phyloP scores from a whole-genome alignment of 257 asterid genomes.

The Phtheirospermum japonicum region DNA sequence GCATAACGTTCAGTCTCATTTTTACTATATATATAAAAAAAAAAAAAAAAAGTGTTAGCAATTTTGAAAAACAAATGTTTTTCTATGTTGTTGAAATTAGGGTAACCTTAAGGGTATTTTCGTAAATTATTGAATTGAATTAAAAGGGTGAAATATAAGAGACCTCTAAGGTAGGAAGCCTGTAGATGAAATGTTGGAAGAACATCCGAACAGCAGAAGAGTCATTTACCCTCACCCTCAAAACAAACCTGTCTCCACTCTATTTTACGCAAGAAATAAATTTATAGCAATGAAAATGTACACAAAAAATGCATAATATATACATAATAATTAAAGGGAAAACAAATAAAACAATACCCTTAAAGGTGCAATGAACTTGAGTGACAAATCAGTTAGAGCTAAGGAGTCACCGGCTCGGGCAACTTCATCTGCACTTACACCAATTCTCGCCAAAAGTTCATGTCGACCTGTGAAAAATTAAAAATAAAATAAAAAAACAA shows the following conservation, averaged over 20 bases:
- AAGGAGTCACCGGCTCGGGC: conserved; percentile 74
- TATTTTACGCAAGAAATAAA: conserved; percentile 25
- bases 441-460: conserved; percentile 73
- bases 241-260: conserved; percentile 84
- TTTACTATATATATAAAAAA: neutral
- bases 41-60: no score
- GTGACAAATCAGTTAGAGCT: conserved; percentile 71
- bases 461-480: conserved; percentile 69
- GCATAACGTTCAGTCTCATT: neutral
- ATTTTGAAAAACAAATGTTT: no score
- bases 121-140: no score
- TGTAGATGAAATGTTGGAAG: conserved; percentile 76
- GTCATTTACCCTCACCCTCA: conserved; percentile 64
- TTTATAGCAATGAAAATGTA: conserved; percentile 2
- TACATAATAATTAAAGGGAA: neutral
- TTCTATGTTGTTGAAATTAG: no score
- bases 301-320: neutral
- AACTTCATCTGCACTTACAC: conserved; percentile 70
- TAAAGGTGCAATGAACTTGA: conserved; percentile 81
- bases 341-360: conserved; percentile 43
- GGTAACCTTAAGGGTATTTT: no score
- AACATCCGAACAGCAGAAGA: conserved; percentile 74
- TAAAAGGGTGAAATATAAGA: conserved; percentile 9
- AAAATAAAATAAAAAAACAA: no score
- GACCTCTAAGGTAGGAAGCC: conserved; percentile 75